These are phyloP conservation scores for Metarhizium guizhouense DNA, from an alignment of 2,329 filamentous ascomycete genomes.

Conservation along the genomic window DNA sequence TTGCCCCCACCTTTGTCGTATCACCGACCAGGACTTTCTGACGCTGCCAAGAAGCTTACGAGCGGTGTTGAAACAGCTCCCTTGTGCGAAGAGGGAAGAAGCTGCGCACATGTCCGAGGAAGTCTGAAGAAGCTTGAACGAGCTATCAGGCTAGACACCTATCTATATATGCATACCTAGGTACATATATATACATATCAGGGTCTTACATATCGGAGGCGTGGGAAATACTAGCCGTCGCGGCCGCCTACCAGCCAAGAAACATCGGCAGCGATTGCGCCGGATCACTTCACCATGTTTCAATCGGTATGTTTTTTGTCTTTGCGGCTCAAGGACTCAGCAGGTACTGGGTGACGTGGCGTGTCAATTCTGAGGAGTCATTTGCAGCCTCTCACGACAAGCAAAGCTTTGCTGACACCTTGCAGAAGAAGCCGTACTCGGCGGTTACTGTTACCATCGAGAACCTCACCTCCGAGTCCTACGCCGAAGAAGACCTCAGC, in stretches of 20 bases:
- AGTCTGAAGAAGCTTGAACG: background rate
- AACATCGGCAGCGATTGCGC: background rate
- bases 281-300: slow-evolving; percentile 18
- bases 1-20: background rate
- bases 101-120: background rate
- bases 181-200: background rate
- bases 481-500: slow-evolving; percentile 82
- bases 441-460: slow-evolving; percentile 91
- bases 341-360: no score
- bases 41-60: background rate
- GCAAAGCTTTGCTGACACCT: background rate
- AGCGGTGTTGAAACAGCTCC: background rate
- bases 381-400: no score
- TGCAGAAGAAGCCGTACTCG: slow-evolving; percentile 68
- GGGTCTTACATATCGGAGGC: background rate
- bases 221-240: background rate
- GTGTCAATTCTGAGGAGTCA: no score
- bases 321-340: background rate
- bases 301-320: slow-evolving; percentile 16
- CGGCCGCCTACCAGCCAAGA: background rate
- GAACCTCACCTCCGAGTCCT: slow-evolving; percentile 78
- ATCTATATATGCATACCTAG: no score
- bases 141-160: background rate
- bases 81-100: background rate
- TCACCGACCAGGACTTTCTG: background rate